These are phyloP conservation scores for Haplosporangium sp. DNA, from an alignment of 371 early-diverging fungal species.

Conservation along the genomic window DNA sequence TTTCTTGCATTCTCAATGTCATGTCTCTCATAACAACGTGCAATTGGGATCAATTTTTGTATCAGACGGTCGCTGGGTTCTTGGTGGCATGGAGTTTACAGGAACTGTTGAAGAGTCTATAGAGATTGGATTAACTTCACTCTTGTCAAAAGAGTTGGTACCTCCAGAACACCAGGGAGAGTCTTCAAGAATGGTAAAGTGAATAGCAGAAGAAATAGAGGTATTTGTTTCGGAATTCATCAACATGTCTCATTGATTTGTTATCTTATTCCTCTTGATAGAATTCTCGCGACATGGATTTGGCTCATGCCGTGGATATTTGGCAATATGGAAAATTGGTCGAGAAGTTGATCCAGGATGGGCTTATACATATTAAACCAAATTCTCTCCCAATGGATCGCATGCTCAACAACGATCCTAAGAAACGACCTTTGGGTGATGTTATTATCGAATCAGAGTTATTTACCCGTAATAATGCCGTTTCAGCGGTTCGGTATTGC, in stretches of 20 bases:
- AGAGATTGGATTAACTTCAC: conserved; percentile 28
- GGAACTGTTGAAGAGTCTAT: conserved; percentile 40
- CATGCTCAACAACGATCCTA: conserved; percentile 35
- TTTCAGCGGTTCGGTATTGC: conserved; percentile 44
- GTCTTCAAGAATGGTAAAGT: conserved; percentile 17
- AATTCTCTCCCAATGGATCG: conserved; percentile 26
- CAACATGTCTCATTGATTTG: neutral
- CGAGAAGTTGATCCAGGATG: conserved; percentile 37
- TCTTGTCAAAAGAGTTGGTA: conserved; percentile 38
- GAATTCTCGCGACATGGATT: conserved; percentile 16
- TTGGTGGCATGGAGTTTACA: conserved; percentile 53
- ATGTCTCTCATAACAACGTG: conserved; percentile 49
- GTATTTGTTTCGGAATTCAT: neutral
- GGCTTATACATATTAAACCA: conserved; percentile 25
- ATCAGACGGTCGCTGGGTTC: conserved; percentile 52
- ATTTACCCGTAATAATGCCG: conserved; percentile 34
- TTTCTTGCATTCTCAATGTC: conserved; percentile 54
- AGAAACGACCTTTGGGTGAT: conserved; percentile 42
- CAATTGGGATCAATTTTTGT: conserved; percentile 53
- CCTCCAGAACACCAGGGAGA: conserved; percentile 42
- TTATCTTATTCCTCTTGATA: neutral
- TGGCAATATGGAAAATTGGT: conserved; percentile 52
- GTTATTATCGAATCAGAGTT: conserved; percentile 32
- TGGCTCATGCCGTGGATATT: conserved; percentile 37
- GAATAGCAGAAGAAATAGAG: neutral